Conservation (phyloP, 73 alveolate genomes). For the Tetrahymena malaccensis region DNA sequence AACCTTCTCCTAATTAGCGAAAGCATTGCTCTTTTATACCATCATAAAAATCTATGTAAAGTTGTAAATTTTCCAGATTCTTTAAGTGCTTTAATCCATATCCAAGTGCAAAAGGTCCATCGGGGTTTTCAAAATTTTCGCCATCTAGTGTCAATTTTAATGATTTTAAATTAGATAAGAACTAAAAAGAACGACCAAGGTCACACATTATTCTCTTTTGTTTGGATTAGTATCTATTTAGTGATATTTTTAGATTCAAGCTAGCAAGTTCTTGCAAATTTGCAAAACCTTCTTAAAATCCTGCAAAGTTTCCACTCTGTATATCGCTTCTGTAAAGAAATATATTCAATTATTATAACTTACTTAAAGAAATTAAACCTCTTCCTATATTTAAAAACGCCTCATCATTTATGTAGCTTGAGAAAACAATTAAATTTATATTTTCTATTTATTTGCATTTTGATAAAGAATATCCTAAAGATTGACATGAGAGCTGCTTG, state of each 20-base stretch:
- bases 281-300: background rate
- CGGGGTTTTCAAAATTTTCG: background rate
- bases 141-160: background rate
- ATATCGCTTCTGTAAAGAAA: background rate
- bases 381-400: background rate
- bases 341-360: background rate
- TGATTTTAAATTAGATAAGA: background rate
- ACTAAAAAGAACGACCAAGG: background rate
- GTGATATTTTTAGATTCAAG: background rate
- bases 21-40: background rate
- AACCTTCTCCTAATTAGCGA: background rate
- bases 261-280: background rate
- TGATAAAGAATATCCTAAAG: background rate
- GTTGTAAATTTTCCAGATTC: background rate
- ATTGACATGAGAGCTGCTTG: background rate
- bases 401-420: background rate
- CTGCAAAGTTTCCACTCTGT: background rate
- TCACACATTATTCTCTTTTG: background rate
- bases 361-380: background rate
- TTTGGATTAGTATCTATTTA: background rate
- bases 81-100: background rate
- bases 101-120: background rate
- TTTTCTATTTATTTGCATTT: background rate
- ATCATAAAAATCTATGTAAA: background rate
- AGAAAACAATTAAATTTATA: too few relatives aligned